Evolutionary conservation across 1,284 basidiomycete species (phyloP), one percentile per base, ranked within the genome.

Genomic region (Moniliophthora roreri): DNA sequence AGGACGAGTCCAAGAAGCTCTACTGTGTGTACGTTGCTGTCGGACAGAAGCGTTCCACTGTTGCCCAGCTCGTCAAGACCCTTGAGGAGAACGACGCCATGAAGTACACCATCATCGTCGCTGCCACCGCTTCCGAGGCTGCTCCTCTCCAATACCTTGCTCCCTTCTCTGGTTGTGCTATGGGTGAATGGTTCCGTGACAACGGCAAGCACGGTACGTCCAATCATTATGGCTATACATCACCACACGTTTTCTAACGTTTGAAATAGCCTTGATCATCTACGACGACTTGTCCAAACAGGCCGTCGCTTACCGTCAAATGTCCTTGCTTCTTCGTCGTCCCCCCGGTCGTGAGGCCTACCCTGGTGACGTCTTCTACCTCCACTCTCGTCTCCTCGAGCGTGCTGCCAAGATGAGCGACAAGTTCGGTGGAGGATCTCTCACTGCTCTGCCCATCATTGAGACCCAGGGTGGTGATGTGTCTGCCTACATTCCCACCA

Each of bases 111-210:
- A 95, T 98, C 78, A 93, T 99, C 65, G 96, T 99, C 66, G 96
- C 96, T 69, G 96, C 96, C 66, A 99, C 96, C 60, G 96, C 96
- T 59, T 98, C 95, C 40, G 96, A 99, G 80, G 96, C 96, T 68
- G 96, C 96, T 67, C 96, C 96, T 63, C 85, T 99, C 56, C 96
- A 98, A 76, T 99, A 98, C 81, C 91, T 98, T 64, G 96, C 96
- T 68, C 96, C 96, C 67, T 99, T 99, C 94, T 96, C 96, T 66
- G 96, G 96, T 63, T 96, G 93, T 77, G 95, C 96, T 69, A 99
- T 99, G 92, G 96, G 96, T 75, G 96, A 99, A 82, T 99, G 96
- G 96, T 99, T 99, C 96, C 94, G 96, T 82, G 96, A 99, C 81
- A 98, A 99, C 75, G 95, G 94, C 81, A 96, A 93, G 77, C 89